phyloP scores from a whole-genome alignment of 257 asterid species.

The Galeopsis tetrahit region DNA sequence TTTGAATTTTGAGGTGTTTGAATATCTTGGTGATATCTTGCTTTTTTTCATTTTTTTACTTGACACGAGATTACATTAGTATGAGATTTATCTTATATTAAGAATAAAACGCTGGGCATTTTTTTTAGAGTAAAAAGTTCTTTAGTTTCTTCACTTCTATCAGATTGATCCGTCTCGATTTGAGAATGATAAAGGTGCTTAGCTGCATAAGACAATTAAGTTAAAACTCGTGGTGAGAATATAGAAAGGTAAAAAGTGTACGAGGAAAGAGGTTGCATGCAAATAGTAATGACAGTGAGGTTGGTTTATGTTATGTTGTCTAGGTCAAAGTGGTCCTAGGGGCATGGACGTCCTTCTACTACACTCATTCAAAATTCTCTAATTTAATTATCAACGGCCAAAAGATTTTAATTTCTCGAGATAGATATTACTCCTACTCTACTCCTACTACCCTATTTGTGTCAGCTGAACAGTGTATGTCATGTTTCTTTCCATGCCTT shows the following conservation, averaged over 20 bases:
- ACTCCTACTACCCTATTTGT: not conserved
- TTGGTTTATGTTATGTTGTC: conserved; percentile 1
- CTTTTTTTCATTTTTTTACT: too few relatives aligned
- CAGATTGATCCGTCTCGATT: too few relatives aligned
- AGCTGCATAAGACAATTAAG: not conserved
- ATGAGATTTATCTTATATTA: too few relatives aligned
- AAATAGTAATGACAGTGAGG: conserved; percentile 21
- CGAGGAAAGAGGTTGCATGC: conserved; percentile 8
- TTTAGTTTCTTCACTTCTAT: too few relatives aligned
- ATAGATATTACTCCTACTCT: conserved; percentile 4
- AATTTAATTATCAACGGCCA: not conserved
- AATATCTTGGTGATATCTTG: too few relatives aligned
- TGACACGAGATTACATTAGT: too few relatives aligned
- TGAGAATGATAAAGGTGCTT: too few relatives aligned
- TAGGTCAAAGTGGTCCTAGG: conserved; percentile 31
- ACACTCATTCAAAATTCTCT: not conserved
- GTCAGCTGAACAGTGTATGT: not conserved
- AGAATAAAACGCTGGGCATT: too few relatives aligned
- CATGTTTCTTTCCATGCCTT: not conserved
- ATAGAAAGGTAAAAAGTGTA: not conserved
- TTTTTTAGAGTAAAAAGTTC: too few relatives aligned
- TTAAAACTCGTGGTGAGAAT: not conserved
- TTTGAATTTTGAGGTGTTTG: too few relatives aligned
- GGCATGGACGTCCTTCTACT: not conserved
- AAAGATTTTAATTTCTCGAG: conserved; percentile 31